A percentile compares a stretch with the other conserved stretches of the same genome.
Conservation (phyloP, 2,329 filamentous ascomycete genomes). For the Juglanconis juglandina region DNA sequence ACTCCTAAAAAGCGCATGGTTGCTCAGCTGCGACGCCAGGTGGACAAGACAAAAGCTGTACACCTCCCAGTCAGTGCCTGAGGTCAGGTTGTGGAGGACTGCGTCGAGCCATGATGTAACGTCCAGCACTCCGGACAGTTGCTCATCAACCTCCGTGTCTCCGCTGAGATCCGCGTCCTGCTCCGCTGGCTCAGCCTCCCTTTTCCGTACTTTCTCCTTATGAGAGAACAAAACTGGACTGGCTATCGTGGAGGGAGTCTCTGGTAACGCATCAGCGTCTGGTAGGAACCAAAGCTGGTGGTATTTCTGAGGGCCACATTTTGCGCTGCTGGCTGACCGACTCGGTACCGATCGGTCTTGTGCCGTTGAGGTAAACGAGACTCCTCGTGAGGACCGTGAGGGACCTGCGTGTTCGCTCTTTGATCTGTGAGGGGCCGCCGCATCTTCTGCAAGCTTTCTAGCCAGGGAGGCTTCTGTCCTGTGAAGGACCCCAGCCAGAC, state of each 20-base stretch:
- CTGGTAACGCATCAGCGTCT: constrained; percentile 54
- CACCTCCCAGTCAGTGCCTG: constrained; percentile 81
- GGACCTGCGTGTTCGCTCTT: constrained; percentile 41
- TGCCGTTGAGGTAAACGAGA: constrained; percentile 42
- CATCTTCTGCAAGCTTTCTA: constrained; percentile 50
- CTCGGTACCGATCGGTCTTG: constrained; percentile 43
- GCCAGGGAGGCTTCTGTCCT: constrained; percentile 56
- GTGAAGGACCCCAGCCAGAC: constrained; percentile 68
- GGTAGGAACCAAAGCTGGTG: constrained; percentile 58
- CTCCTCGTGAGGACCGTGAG: constrained; percentile 46
- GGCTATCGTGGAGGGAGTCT: constrained; percentile 39
- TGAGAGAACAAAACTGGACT: constrained; percentile 51
- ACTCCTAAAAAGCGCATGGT: constrained; percentile 77
- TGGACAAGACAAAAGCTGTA: constrained; percentile 89
- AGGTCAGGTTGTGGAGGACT: constrained; percentile 69
- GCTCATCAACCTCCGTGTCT: constrained; percentile 19
- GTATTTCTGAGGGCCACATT: constrained; percentile 33
- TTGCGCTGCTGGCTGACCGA: constrained; percentile 41
- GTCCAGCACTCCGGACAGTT: constrained; percentile 47
- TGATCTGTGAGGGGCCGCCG: constrained; percentile 42
- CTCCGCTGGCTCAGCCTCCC: constrained; percentile 2
- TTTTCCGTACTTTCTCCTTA: constrained; percentile 5
- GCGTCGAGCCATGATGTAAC: constrained; percentile 72
- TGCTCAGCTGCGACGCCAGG: constrained; percentile 81
- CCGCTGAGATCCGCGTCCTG: constrained; percentile 16